phyloP scores from a whole-genome alignment of 1,284 basidiomycete genomes.

The Trichosporon asahii region DNA sequence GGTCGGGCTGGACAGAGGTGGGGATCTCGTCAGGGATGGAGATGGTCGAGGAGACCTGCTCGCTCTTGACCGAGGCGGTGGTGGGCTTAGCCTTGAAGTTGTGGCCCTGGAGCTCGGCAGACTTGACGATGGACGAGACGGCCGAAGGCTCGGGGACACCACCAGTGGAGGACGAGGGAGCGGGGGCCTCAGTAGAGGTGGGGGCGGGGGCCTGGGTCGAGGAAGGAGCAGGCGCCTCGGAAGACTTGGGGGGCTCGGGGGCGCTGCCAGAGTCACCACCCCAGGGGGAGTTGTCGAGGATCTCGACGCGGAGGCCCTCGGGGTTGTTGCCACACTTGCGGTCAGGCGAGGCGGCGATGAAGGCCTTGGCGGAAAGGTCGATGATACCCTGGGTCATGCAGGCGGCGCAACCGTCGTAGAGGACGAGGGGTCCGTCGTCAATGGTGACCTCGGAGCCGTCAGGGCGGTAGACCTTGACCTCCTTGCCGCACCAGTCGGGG shows the following conservation, averaged over 20 bases:
- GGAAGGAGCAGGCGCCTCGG: slow-evolving; percentile 7
- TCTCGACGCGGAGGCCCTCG: slow-evolving; percentile 30
- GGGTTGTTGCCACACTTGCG: slow-evolving; percentile 35
- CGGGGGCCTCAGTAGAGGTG: not conserved
- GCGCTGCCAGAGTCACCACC: slow-evolving; percentile 1
- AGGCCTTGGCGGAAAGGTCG: slow-evolving; percentile 35
- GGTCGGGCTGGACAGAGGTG: slow-evolving; percentile 8
- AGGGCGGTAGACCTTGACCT: slow-evolving; percentile 30
- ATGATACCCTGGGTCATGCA: slow-evolving; percentile 29
- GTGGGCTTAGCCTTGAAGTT: slow-evolving; percentile 11
- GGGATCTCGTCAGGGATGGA: slow-evolving; percentile 4
- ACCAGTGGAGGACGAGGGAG: not conserved
- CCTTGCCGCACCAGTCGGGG: slow-evolving; percentile 29
- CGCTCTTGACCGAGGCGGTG: not conserved
- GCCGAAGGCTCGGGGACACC: not conserved
- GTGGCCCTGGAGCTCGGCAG: not conserved
- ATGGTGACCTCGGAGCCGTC: slow-evolving; percentile 33
- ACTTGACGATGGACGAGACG: slow-evolving; percentile 5
- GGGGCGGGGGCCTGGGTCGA: not conserved
- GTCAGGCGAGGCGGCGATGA: slow-evolving; percentile 19
- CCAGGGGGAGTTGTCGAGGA: slow-evolving; percentile 27
- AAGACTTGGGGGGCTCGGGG: slow-evolving; percentile 7
- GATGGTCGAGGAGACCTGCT: slow-evolving; percentile 3
- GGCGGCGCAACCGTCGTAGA: slow-evolving; percentile 38
- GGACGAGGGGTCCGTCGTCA: slow-evolving; percentile 38